Evolutionary conservation across 129 eudicot species (phyloP), one percentile per base, ranked within the genome.

Genomic region (Escallonia rubra): DNA sequence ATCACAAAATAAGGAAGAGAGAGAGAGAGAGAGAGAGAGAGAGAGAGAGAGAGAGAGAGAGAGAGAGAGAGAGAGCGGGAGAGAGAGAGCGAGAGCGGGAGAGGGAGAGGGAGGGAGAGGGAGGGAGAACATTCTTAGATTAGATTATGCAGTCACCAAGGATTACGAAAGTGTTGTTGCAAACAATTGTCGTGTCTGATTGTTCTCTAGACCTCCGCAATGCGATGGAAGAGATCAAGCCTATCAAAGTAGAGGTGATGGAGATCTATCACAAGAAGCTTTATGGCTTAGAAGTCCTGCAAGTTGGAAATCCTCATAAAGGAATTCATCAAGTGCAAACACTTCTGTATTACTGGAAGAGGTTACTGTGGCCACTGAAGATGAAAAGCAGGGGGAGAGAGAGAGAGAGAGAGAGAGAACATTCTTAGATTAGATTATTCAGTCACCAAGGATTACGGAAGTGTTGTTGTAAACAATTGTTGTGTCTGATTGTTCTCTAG

Each of bases 281-380:
- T 80, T 85, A 81, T 63, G 91, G 91, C n/a, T 75, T 85, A 51
- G 85, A 75, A 76, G 69, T 73, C 57, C 69, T 78, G 50, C 74
- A 78, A 43, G 16, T 67, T 47, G 80, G 65, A 11, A 87, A 78
- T 66, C 57, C 85, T 47, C 83, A 6, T 61, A 41, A 45, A 79
- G 14, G 66, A 8, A 54, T 68, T 69, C 80, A 34, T 43, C 77
- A 51, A 52, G 42, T 47, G 73, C 64, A 68, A 64, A 78, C 71
- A 71, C 49, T 50, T 80, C 89, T 0, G 46, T 73, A 8, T 83
- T 84, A 44, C 86, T 80, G 53, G 79, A 84, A 67, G 89, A 80
- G 12, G 80, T 80, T 55, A 83, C 80, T 13, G 61, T 84, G 12
- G 86, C 79, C 9, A 80, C 80, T 55, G 83, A 80, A 15, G 86